A percentile compares a stretch with the other conserved stretches of the same genome.
phyloP scores from a whole-genome alignment of 2,329 filamentous ascomycete genomes.

The Lasiodiplodia sp. region DNA sequence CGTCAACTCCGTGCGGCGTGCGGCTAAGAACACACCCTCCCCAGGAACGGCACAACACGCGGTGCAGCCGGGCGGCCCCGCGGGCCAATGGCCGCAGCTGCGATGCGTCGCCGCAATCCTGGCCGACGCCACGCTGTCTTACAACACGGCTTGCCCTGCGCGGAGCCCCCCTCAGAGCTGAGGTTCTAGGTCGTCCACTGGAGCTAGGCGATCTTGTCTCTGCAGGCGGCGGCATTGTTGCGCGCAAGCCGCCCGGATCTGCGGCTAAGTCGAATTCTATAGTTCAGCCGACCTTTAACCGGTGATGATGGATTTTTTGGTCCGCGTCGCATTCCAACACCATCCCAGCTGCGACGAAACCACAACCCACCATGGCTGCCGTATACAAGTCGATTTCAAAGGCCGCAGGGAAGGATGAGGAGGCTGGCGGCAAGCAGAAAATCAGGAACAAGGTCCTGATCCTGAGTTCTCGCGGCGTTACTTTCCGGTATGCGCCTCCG shows the following conservation, averaged over 20 bases:
- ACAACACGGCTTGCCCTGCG: neutral
- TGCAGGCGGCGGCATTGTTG: constrained; percentile 23
- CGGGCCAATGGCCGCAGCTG: constrained; percentile 13
- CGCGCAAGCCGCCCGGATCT: constrained; percentile 16
- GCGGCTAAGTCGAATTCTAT: neutral
- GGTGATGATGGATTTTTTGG: constrained; percentile 15
- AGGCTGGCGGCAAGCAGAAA: constrained; percentile 42
- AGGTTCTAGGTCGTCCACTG: neutral
- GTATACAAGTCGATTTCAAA: constrained; percentile 64
- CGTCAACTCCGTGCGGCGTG: constrained; percentile 28
- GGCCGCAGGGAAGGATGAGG: constrained; percentile 45
- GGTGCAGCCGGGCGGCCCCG: constrained; percentile 16
- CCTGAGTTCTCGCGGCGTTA: constrained; percentile 90
- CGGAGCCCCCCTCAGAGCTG: constrained; percentile 1
- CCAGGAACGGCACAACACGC: constrained; percentile 25
- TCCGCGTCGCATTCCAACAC: constrained; percentile 2
- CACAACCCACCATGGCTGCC: constrained; percentile 54
- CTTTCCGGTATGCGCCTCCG: constrained; percentile 70
- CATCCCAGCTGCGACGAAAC: constrained; percentile 8
- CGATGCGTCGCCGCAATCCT: constrained; percentile 4
- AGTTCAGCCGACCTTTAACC: neutral
- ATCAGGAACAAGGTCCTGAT: constrained; percentile 76
- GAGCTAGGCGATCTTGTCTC: constrained; percentile 17
- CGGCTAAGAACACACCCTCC: constrained; percentile 22
- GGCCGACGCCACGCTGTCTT: constrained; percentile 16